These are phyloP conservation scores for Tagetes erecta DNA, from an alignment of 129 eudicot genomes.

Conservation along the genomic window DNA sequence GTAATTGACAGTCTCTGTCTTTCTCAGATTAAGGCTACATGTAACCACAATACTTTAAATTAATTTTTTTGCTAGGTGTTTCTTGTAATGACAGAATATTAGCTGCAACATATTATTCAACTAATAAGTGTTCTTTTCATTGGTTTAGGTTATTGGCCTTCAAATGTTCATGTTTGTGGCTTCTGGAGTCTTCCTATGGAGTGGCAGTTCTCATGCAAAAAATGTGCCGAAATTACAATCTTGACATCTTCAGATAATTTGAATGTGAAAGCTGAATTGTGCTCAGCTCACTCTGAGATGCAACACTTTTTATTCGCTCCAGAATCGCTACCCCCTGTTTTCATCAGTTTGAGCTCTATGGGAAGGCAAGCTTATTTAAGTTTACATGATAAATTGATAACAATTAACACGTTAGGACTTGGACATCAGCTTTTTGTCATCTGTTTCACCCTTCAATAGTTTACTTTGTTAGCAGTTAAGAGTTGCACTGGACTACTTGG, in stretches of 20 bases:
- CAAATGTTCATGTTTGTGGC: slow-evolving; percentile 76
- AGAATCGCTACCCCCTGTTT: slow-evolving; percentile 57
- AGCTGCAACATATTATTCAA: slow-evolving; percentile 18
- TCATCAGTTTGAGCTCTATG: slow-evolving; percentile 81
- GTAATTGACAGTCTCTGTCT: background rate
- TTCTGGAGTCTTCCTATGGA: slow-evolving; percentile 85
- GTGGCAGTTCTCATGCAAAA: slow-evolving; percentile 87
- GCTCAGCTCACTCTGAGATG: slow-evolving; percentile 58
- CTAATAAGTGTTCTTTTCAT: slow-evolving; percentile 1
- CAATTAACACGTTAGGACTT: background rate
- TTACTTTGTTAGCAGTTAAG: background rate
- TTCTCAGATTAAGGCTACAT: slow-evolving; percentile 7
- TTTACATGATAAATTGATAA: background rate
- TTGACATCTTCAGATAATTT: slow-evolving; percentile 40
- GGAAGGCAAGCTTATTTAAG: slow-evolving; percentile 69
- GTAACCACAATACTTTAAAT: background rate
- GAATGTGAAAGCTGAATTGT: slow-evolving; percentile 42
- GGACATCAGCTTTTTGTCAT: slow-evolving; percentile 7
- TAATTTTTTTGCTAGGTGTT: background rate
- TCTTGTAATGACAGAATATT: slow-evolving; percentile 7
- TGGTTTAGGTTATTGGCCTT: slow-evolving; percentile 85
- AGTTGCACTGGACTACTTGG: background rate
- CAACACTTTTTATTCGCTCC: slow-evolving; percentile 51
- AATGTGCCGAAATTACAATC: slow-evolving; percentile 54
- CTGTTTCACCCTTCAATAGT: slow-evolving; percentile 8